Conservation (phyloP, 352 stramenopile genomes). For the Phytophthora meadii region DNA sequence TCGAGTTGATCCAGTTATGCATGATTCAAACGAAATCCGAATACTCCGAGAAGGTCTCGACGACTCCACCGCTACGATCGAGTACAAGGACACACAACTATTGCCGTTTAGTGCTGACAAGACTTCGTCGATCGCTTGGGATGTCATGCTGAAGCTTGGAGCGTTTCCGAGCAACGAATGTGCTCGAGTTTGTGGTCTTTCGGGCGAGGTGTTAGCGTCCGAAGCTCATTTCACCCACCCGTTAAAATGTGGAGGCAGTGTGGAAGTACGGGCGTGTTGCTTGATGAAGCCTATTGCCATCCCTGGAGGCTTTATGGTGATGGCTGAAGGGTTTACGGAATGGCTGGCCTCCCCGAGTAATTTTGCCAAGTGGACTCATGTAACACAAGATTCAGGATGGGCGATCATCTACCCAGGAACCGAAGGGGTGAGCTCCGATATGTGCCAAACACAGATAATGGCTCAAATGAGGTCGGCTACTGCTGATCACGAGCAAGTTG, state of each 20-base stretch:
- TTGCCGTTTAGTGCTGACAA: background rate
- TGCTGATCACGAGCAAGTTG: background rate
- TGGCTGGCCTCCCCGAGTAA: background rate
- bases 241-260: background rate
- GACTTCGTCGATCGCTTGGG: background rate
- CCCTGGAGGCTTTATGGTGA: background rate
- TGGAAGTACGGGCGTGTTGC: slow-evolving; percentile 3
- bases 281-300: slow-evolving; percentile 1
- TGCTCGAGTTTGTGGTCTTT: background rate
- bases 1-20: no score
- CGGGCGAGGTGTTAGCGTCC: background rate
- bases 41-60: no score
- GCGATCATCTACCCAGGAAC: background rate
- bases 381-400: background rate
- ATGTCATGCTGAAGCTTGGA: background rate
- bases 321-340: background rate
- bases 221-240: background rate
- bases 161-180: background rate
- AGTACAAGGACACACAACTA: background rate
- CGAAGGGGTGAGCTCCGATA: background rate
- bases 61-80: background rate
- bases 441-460: background rate
- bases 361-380: background rate
- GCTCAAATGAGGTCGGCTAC: background rate
- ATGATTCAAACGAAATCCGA: no score